phyloP scores from a whole-genome alignment of 2,329 filamentous ascomycete genomes.

The Lachnellula cervina region DNA sequence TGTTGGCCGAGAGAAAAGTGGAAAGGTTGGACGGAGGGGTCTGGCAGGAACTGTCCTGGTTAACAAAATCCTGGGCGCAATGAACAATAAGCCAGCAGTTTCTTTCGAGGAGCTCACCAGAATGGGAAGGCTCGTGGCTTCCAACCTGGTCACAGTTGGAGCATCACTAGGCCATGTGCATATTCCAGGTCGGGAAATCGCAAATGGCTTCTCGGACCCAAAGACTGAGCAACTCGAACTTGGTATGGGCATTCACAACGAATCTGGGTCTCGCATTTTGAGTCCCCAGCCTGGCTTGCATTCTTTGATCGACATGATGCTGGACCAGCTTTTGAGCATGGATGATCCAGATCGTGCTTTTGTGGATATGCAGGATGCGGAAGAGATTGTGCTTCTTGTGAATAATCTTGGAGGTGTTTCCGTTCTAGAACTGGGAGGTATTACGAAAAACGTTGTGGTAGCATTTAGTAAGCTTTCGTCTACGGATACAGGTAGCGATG shows the following conservation, averaged over 20 bases:
- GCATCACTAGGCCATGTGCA: conserved; percentile 45
- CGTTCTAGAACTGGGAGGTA: conserved; percentile 41
- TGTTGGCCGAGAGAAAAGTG: conserved; percentile 40
- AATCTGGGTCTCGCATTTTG: conserved; percentile 34
- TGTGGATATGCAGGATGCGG: conserved; percentile 2
- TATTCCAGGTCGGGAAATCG: conserved; percentile 39
- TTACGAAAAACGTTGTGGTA: conserved; percentile 36
- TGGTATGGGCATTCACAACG: conserved; percentile 48
- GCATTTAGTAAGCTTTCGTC: conserved; percentile 25
- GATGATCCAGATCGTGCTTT: conserved; percentile 6
- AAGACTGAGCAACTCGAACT: conserved; percentile 33
- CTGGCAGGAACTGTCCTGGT: conserved; percentile 45
- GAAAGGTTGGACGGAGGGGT: conserved; percentile 43
- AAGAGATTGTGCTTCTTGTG: conserved; percentile 19
- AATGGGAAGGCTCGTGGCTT: conserved; percentile 9
- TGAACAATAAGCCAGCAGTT: conserved; percentile 4
- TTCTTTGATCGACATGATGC: conserved; percentile 29
- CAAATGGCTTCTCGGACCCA: conserved; percentile 35
- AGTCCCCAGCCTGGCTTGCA: not conserved
- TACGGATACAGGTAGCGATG: too few relatives aligned
- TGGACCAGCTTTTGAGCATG: conserved; percentile 37
- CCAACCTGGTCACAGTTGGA: conserved; percentile 31
- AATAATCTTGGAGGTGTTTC: conserved; percentile 17
- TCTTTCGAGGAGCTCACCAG: conserved; percentile 5
- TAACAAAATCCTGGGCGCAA: conserved; percentile 33